Conservation (phyloP, 2,329 filamentous ascomycete species). For the Diaporthe amygdali region DNA sequence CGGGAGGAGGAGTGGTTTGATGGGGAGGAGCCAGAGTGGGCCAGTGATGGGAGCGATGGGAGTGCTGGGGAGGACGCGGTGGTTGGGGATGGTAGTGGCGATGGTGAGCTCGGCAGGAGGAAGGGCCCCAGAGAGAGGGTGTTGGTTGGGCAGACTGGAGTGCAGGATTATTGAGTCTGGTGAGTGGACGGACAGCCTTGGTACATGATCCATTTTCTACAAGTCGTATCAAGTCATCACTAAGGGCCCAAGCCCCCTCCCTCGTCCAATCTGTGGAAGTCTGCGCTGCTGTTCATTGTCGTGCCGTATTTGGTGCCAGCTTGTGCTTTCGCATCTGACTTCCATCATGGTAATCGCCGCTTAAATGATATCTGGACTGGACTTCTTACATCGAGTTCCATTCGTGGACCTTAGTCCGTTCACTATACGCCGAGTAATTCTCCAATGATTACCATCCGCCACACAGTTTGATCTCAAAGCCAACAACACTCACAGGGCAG, state of each 20-base stretch:
- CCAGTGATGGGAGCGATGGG: constrained; percentile 44
- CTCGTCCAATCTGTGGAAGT: too few relatives aligned
- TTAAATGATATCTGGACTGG: too few relatives aligned
- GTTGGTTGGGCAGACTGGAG: constrained; percentile 66
- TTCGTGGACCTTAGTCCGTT: background rate
- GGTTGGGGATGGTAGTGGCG: constrained; percentile 14
- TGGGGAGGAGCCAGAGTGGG: constrained; percentile 75
- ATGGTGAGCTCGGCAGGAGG: constrained; percentile 29
- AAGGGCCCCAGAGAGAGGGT: constrained; percentile 29
- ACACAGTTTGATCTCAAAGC: too few relatives aligned
- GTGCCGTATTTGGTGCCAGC: too few relatives aligned
- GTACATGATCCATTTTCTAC: background rate
- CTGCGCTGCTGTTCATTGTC: too few relatives aligned
- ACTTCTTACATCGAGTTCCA: too few relatives aligned
- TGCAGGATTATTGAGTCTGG: constrained; percentile 71
- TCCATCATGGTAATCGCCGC: too few relatives aligned
- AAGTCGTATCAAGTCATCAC: background rate
- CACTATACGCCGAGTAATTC: too few relatives aligned
- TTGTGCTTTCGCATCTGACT: too few relatives aligned
- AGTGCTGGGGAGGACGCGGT: constrained; percentile 38
- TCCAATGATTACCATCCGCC: background rate
- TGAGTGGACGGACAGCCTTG: background rate
- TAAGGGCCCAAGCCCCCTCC: too few relatives aligned
- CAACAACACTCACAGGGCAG: background rate
- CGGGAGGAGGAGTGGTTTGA: constrained; percentile 81